Percentiles rank a stretch among this genome's conserved stretches.
Conservation (phyloP, 2,329 filamentous ascomycete genomes). For the Aureobasidium sp. region DNA sequence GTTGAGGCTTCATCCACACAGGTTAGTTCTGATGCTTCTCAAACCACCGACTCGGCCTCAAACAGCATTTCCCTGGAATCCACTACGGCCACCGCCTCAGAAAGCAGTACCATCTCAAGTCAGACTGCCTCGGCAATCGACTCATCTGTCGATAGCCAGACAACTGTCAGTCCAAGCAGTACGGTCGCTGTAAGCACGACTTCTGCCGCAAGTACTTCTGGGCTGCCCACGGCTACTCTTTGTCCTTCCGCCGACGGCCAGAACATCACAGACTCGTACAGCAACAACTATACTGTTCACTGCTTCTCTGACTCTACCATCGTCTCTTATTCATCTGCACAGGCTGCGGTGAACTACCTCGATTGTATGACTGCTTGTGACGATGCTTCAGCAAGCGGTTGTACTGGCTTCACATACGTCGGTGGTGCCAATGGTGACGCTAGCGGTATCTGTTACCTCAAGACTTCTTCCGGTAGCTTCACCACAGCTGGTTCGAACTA, state of each 20-base stretch:
- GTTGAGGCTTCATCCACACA: too few relatives aligned
- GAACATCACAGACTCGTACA: slow-evolving; percentile 6
- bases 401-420: slow-evolving; percentile 16
- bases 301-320: slow-evolving; percentile 13
- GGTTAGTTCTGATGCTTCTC: not conserved
- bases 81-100: not conserved
- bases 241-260: slow-evolving; percentile 13
- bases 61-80: not conserved
- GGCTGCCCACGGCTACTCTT: slow-evolving; percentile 14
- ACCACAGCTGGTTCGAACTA: slow-evolving; percentile 9
- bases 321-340: slow-evolving; percentile 8
- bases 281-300: slow-evolving; percentile 11
- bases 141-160: not conserved
- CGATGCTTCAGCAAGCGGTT: slow-evolving; percentile 7
- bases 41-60: not conserved
- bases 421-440: slow-evolving; percentile 9
- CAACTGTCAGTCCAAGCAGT: not conserved
- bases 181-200: not conserved
- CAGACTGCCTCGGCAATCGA: not conserved
- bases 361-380: slow-evolving; percentile 16
- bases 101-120: not conserved
- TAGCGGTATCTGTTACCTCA: slow-evolving; percentile 12
- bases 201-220: not conserved
- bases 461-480: slow-evolving; percentile 13
- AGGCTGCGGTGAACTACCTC: slow-evolving; percentile 7